Evolutionary conservation across 352 stramenopile genomes (phyloP), one percentile per base, ranked within the genome.

Genomic region (Ophiocytium majus): DNA sequence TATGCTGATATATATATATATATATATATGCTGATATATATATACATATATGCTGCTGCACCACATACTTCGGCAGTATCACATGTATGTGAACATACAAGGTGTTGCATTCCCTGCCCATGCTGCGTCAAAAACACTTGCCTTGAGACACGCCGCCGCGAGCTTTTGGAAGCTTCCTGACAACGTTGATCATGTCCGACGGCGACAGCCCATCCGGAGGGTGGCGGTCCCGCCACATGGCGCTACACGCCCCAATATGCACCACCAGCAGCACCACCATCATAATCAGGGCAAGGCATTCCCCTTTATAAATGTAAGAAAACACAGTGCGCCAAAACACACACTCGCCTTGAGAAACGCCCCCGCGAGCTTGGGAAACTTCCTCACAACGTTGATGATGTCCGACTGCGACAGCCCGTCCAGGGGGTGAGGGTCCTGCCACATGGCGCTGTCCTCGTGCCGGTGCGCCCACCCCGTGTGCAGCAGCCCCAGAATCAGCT

Each of bases 161-260:
- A 78, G 35, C 10, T 78, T 78, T n/a, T 5, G 66, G 66, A 14
- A 43, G 14, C 35, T 78, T 78, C 66, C 14, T 78, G 5, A 78
- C 35, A 78, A 78, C 35, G 35, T 5, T 17, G 17, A 78, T 78
- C n/a, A 5, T 57, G 43, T 57, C 5, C 43, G 43, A 14, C 14
- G 43, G 5, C 43, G 14, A 57, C 43, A 5, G 43, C 14, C 5
- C 43, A 57, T 57, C 5, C 43, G 43, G 43, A 14, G 43, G 43
- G 14, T 14, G 5, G 14, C 5, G 43, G 43, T 57, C 5, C 14
- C 14, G 43, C 43, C n/a, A 57, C 43, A 57, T 57, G 5, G 43
- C 14, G 43, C 5, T 57, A 14, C 14, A 57, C 43, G n/a, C n/a
- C 14, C 43, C 5, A 57, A 5, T 57, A 14, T 14, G 43, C 43